These are phyloP conservation scores for Breynia disticha DNA, from an alignment of 441 rosid genomes.

Conservation along the genomic window DNA sequence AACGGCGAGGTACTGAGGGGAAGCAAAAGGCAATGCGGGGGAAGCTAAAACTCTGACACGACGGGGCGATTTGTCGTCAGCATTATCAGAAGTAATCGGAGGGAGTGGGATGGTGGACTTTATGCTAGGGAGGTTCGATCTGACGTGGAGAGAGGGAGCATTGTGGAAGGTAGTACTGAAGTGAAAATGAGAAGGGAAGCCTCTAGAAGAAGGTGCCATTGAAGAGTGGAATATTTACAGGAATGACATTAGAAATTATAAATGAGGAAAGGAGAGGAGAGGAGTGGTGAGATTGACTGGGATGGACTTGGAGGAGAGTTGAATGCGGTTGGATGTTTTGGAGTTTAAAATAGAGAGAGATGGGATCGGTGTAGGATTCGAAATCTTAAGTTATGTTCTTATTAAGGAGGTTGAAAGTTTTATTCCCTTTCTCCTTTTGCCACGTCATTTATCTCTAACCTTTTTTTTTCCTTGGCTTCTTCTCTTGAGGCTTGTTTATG, in stretches of 20 bases:
- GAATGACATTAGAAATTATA: slow-evolving; percentile 51
- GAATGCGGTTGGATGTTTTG: neutral
- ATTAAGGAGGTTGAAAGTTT: too few relatives aligned
- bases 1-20: slow-evolving; percentile 47
- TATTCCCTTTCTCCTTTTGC: neutral
- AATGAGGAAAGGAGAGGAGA: neutral
- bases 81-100: slow-evolving; percentile 38
- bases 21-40: slow-evolving; percentile 70
- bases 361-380: slow-evolving; percentile 15
- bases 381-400: slow-evolving; percentile 8
- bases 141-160: slow-evolving; percentile 18
- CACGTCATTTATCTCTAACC: too few relatives aligned
- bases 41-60: slow-evolving; percentile 49
- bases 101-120: slow-evolving; percentile 17
- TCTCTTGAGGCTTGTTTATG: too few relatives aligned
- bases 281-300: slow-evolving; percentile 8
- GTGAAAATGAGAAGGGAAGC: slow-evolving; percentile 39
- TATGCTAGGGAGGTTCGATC: slow-evolving; percentile 22
- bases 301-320: neutral
- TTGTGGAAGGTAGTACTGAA: slow-evolving; percentile 21
- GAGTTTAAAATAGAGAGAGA: slow-evolving; percentile 3
- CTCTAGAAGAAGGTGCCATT: slow-evolving; percentile 47
- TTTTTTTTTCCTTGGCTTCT: too few relatives aligned
- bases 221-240: too few relatives aligned
- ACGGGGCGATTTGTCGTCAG: slow-evolving; percentile 46